phyloP scores from a whole-genome alignment of 2,329 filamentous ascomycete species.

The Colletotrichum agaves region DNA sequence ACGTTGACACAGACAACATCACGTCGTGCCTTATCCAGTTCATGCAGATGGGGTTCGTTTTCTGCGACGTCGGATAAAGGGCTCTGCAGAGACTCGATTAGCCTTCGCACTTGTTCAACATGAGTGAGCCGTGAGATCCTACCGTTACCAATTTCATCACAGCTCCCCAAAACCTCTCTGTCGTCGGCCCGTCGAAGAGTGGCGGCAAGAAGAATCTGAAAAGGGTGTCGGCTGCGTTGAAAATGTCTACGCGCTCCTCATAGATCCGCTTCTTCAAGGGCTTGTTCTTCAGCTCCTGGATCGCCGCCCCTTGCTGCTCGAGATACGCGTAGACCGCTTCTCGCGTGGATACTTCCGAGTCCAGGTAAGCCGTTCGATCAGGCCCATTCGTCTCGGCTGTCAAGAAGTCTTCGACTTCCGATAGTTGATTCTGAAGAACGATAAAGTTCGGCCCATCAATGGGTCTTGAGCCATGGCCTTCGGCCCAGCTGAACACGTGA shows the following conservation, averaged over 20 bases:
- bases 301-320: slow-evolving; percentile 15
- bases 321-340: slow-evolving; percentile 45
- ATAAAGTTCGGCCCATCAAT: slow-evolving; percentile 31
- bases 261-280: slow-evolving; percentile 43
- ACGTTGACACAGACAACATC: slow-evolving; percentile 28
- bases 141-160: slow-evolving; percentile 45
- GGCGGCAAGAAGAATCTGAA: slow-evolving; percentile 56
- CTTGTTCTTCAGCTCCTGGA: slow-evolving; percentile 12
- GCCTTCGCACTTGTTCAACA: neutral
- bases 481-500: slow-evolving; percentile 36
- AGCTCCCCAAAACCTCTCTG: slow-evolving; percentile 58
- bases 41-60: neutral
- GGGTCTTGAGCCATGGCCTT: neutral
- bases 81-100: neutral
- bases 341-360: slow-evolving; percentile 38
- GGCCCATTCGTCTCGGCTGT: slow-evolving; percentile 28
- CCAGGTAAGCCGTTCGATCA: slow-evolving; percentile 23
- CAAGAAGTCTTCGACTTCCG: slow-evolving; percentile 28
- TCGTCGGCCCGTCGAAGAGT: slow-evolving; percentile 49
- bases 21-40: slow-evolving; percentile 10
- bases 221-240: slow-evolving; percentile 52
- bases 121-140: slow-evolving; percentile 18
- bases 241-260: slow-evolving; percentile 50
- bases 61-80: neutral
- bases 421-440: slow-evolving; percentile 28